Percentiles rank a stretch among this genome's conserved stretches.
Conservation (phyloP, 2,329 filamentous ascomycete species). For the Xylariomycetidae sp. region DNA sequence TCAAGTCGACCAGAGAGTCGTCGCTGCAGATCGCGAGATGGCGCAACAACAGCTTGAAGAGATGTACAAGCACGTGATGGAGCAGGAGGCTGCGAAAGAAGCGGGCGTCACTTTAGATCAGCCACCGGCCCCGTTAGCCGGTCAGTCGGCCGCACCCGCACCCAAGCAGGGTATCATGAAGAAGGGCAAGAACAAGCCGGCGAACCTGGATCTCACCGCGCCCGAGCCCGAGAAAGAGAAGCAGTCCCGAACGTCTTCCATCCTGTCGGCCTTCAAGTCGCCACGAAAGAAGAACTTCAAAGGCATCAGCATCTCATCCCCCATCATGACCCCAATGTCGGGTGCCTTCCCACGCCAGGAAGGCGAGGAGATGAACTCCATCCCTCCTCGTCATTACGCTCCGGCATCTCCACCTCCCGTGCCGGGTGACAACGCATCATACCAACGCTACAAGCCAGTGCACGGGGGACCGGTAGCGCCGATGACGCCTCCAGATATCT, state of each 20-base stretch:
- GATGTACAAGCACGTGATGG: constrained; percentile 88
- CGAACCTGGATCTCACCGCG: constrained; percentile 33
- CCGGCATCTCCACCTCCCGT: constrained; percentile 52
- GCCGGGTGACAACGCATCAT: constrained; percentile 39
- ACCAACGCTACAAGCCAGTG: constrained; percentile 24
- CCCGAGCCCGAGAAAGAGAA: constrained; percentile 40
- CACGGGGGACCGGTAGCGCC: constrained; percentile 33
- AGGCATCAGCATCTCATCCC: constrained; percentile 56
- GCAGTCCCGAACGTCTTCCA: constrained; percentile 52
- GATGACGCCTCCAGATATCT: constrained; percentile 39
- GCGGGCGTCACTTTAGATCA: constrained; percentile 45
- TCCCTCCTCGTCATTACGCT: constrained; percentile 53
- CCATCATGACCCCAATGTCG: constrained; percentile 59
- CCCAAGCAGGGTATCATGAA: constrained; percentile 46
- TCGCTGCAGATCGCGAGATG: constrained; percentile 67
- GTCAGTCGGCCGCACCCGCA: constrained; percentile 12
- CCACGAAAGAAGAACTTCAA: constrained; percentile 46
- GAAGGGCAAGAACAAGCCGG: constrained; percentile 28
- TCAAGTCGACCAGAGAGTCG: constrained; percentile 69
- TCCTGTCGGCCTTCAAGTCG: constrained; percentile 56
- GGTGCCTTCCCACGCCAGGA: constrained; percentile 51
- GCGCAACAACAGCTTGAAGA: constrained; percentile 80
- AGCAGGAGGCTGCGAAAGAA: constrained; percentile 68
- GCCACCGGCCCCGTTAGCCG: constrained; percentile 33
- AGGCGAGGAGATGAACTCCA: constrained; percentile 50